These are phyloP conservation scores for Sugiyamaella paludigena DNA, from an alignment of 1,139 yeast genomes.

Conservation along the genomic window DNA sequence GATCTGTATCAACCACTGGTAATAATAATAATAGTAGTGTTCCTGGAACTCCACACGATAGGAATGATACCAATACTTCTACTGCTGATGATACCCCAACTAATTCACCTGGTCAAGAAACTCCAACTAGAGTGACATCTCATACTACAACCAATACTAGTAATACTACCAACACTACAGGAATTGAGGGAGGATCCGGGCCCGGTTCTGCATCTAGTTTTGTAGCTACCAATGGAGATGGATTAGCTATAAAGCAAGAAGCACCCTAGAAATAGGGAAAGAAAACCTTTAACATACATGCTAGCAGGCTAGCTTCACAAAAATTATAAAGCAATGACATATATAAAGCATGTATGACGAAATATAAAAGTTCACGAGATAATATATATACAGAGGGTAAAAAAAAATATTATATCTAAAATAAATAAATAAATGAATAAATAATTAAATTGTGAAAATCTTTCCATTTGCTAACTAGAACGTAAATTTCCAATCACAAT, in stretches of 20 bases:
- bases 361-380: neutral
- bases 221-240: slow-evolving; percentile 5
- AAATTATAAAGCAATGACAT: too few species aligned
- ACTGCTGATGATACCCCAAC: neutral
- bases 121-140: slow-evolving; percentile 8
- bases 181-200: neutral
- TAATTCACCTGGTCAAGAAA: slow-evolving; percentile 8
- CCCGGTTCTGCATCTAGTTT: slow-evolving; percentile 6
- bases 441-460: too few species aligned
- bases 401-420: neutral
- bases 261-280: neutral
- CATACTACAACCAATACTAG: slow-evolving; percentile 6
- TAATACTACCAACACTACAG: slow-evolving; percentile 1
- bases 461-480: too few species aligned
- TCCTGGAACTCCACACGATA: slow-evolving; percentile 3
- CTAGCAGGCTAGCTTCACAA: too few species aligned
- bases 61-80: too few species aligned
- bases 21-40: slow-evolving; percentile 1
- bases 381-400: neutral
- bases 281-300: too few species aligned
- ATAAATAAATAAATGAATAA: neutral
- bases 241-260: slow-evolving; percentile 4
- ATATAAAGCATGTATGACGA: too few species aligned
- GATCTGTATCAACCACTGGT: slow-evolving; percentile 14
- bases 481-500: slow-evolving; percentile 17